Conservation (phyloP, 2,329 filamentous ascomycete species). For the Colletotrichum sp. region DNA sequence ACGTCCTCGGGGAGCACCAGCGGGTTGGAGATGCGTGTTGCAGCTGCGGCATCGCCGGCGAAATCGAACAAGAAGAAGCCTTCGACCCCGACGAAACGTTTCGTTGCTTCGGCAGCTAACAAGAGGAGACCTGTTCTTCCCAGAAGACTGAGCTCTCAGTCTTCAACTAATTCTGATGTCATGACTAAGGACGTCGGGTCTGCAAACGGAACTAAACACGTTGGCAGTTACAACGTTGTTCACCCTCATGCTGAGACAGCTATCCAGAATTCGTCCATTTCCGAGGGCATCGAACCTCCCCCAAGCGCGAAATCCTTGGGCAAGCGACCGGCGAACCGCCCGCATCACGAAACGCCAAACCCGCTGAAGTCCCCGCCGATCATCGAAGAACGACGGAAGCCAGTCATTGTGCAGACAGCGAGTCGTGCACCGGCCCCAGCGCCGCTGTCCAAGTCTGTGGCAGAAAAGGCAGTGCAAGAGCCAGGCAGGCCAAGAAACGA, state of each 20-base stretch:
- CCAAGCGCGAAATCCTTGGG: slow-evolving; percentile 52
- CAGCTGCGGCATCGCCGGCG: slow-evolving; percentile 27
- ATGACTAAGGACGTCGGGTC: slow-evolving; percentile 34
- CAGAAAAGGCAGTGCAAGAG: not conserved
- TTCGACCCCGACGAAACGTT: slow-evolving; percentile 35
- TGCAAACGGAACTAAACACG: slow-evolving; percentile 26
- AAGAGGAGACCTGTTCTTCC: slow-evolving; percentile 52
- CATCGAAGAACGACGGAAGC: not conserved
- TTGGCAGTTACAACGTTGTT: slow-evolving; percentile 26
- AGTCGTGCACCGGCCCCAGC: not conserved
- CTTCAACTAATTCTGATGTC: slow-evolving; percentile 39
- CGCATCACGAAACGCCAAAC: not conserved
- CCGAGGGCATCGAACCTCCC: not conserved
- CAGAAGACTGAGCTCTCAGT: slow-evolving; percentile 53
- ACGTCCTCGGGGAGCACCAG: slow-evolving; percentile 47
- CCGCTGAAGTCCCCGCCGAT: not conserved
- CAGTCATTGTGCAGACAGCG: not conserved
- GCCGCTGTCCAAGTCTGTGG: slow-evolving; percentile 2
- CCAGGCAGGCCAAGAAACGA: not conserved
- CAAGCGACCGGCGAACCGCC: slow-evolving; percentile 44
- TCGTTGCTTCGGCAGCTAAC: slow-evolving; percentile 47
- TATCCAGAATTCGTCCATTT: not conserved
- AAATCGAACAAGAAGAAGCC: slow-evolving; percentile 33
- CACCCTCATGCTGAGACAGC: slow-evolving; percentile 31
- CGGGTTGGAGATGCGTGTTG: slow-evolving; percentile 30